These are phyloP conservation scores for Starmerella powellii DNA, from an alignment of 805 yeast genomes.

Conservation along the genomic window DNA sequence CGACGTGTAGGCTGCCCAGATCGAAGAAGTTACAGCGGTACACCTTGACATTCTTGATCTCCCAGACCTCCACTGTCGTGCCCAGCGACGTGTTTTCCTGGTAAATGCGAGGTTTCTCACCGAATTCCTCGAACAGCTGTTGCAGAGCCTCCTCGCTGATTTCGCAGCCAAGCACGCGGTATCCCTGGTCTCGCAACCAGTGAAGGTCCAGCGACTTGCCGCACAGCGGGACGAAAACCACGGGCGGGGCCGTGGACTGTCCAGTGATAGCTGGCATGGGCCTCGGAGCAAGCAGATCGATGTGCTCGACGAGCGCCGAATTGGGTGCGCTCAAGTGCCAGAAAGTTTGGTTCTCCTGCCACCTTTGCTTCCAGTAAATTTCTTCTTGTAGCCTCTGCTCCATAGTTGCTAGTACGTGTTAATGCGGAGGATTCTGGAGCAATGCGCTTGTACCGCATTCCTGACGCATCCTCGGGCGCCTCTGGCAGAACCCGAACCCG, in stretches of 20 bases:
- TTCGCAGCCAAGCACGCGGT: constrained; percentile 15
- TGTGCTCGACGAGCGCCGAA: constrained; percentile 7
- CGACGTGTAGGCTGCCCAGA: constrained; percentile 5
- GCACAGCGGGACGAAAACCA: constrained; percentile 16
- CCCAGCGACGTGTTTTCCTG: not conserved
- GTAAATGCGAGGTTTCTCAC: constrained; percentile 1
- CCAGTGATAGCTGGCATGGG: not conserved
- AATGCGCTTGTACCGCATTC: too few relatives aligned
- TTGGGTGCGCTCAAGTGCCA: constrained; percentile 16
- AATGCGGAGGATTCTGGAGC: too few relatives aligned
- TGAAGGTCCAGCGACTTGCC: constrained; percentile 15
- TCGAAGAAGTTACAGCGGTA: constrained; percentile 12
- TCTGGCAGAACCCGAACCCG: too few relatives aligned
- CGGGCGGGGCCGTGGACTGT: not conserved
- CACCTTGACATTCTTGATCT: not conserved
- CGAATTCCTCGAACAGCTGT: constrained; percentile 11
- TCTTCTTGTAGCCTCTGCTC: constrained; percentile 8
- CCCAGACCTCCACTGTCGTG: constrained; percentile 2
- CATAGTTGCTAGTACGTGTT: too few relatives aligned
- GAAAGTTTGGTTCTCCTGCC: constrained; percentile 9
- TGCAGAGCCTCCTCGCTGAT: constrained; percentile 9
- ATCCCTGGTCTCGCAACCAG: constrained; percentile 10
- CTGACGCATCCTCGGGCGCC: too few relatives aligned
- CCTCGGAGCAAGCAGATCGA: constrained; percentile 8
- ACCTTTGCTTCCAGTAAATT: constrained; percentile 11